Base-by-base conservation (phyloP, 306 rosid genomes). In the Trichosanthes cucumerina region DNA sequence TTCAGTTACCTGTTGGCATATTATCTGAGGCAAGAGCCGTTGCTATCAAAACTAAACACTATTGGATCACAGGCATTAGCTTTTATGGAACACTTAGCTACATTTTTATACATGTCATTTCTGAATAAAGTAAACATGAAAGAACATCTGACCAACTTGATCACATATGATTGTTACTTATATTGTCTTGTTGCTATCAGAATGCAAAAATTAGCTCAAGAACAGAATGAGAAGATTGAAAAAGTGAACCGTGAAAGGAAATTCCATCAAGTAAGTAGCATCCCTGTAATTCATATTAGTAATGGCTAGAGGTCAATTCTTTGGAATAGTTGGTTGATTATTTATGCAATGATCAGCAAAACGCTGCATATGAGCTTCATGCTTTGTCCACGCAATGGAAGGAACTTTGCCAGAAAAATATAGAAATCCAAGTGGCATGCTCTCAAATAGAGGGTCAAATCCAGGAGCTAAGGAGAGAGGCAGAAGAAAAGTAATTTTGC, bases 201-300 rank as follows among this genome's bases (percentile, higher is more conserved):
- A 81, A 87, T 91, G 97, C 97, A 95, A 86, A 92, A 88, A 81
- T 85, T 92, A 82, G 93, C 97, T 65, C 91, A 86, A 80, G 92
- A 91, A 62, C 91, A 88, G 78, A 84, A 77, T 65, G 91, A 88
- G 26, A 85, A 91, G 87, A 95, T 91, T 82, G 98, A 92, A 85
- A 87, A 88, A 34, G 97, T 92, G 57, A 92, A 95, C 63, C 98
- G 97, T 43, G 97, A 92, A 79, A 91, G 98, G 82, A 92, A 95
- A 87, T 90, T 88, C 79, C 98, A 91, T 82, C 98, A 95, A 95
- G 98, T 94, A 81, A 83, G 74, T 65, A 81, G 79, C 69, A 76
- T 79, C 68, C 76, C 57, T 66, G 39, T 65, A 62, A 36, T 36
- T 66, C 49, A 68, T 10, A 46, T 47, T 76, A 6, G 38, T 16